Evolutionary conservation across 2,329 filamentous ascomycete genomes (phyloP), one percentile per base, ranked within the genome.

Genomic region (Botryotinia globosa): DNA sequence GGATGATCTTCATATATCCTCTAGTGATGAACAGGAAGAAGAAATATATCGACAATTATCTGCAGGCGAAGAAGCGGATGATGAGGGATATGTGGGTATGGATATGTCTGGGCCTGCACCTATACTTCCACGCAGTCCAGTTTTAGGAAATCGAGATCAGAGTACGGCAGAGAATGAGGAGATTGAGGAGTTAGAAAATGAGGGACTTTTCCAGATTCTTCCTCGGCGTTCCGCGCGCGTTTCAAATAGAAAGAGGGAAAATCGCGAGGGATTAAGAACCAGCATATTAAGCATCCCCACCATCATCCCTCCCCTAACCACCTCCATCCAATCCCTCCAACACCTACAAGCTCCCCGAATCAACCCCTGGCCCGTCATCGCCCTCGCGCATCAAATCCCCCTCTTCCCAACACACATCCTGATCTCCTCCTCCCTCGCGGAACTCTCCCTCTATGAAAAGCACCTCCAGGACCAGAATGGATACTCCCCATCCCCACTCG

Each of bases 231-330:
- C 9, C 37, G 37, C 37, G 9, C 37, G 37, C 9, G 9, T 39
- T 39, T 10, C 9, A 12, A 39, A 39, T 1, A 10, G 1, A 12
- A n/a, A 25, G 1, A 10, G 1, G 10, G 5, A n/a, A 0, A 12
- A 12, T 51, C 48, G 12, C 48, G 0, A 5, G 10, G 48, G 10
- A 8, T 22, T 4, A 22, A 22, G 8, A 48, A 10, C 1, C 8
- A 3, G 3, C 9, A 0, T 3, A 22, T 25, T 20, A 22, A 7
- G 2, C 2, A 0, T 10, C 45, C 42, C 42, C 42, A 44, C 16
- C 42, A 42, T 42, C 14, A 42, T 42, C 4, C 16, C 42, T 18
- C 42, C 42, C 42, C 42, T 44, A 1, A 7, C 42, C 7, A 45
- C 20, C 44, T 7, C 18, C 44, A 20, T 5, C 12, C 18, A 18